Evolutionary conservation across 1,284 basidiomycete genomes (phyloP).

Genomic region (Puccinia polysora): DNA sequence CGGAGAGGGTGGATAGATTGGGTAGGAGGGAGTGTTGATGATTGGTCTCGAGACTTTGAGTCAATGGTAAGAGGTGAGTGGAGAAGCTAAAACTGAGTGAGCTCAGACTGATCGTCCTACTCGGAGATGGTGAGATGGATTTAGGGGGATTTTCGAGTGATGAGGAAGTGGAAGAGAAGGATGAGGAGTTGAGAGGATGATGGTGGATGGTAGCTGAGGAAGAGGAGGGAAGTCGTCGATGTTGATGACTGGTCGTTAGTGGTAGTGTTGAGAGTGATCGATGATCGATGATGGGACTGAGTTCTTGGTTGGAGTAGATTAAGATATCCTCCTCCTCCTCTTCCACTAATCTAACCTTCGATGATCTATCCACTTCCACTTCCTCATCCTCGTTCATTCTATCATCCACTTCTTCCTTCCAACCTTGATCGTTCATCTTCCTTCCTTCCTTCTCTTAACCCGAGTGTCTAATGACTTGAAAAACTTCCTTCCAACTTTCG

Average conservation of each 20-base stretch:
- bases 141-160: not conserved
- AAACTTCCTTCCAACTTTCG: too few relatives aligned
- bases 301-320: not conserved
- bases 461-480: too few relatives aligned
- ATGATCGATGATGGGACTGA: not conserved
- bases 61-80: constrained; percentile 19
- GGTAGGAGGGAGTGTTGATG: constrained; percentile 2
- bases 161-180: not conserved
- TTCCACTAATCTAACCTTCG: too few relatives aligned
- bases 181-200: not conserved
- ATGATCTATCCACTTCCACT: too few relatives aligned
- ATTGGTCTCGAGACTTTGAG: constrained; percentile 14
- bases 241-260: too few relatives aligned
- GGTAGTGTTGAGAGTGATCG: not conserved
- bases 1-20: constrained; percentile 3
- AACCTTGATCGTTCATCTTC: too few relatives aligned
- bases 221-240: too few relatives aligned
- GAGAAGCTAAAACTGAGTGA: constrained; percentile 33
- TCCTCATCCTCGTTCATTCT: too few relatives aligned
- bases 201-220: too few relatives aligned
- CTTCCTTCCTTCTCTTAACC: too few relatives aligned
- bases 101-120: too few relatives aligned
- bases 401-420: too few relatives aligned
- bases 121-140: not conserved
- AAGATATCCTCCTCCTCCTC: constrained; percentile 17